These are phyloP conservation scores for Acanthamoeba comandoni DNA, from an alignment of 208 protist species.

Conservation along the genomic window DNA sequence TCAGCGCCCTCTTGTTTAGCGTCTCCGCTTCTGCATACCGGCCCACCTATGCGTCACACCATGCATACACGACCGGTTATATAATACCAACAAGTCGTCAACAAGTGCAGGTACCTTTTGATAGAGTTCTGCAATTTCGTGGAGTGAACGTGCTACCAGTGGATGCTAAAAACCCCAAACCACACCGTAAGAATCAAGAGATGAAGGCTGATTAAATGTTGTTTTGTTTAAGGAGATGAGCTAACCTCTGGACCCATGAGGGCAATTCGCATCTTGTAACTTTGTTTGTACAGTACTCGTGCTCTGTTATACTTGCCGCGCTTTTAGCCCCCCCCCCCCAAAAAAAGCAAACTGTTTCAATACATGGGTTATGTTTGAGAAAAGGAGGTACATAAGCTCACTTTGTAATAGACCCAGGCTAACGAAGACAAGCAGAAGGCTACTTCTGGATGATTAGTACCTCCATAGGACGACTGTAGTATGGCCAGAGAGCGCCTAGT, in stretches of 20 bases:
- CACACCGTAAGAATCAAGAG: neutral
- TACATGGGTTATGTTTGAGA: neutral
- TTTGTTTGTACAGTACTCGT: constrained; percentile 69
- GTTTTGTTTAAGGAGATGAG: neutral
- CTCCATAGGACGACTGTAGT: constrained; percentile 61
- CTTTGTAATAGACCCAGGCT: constrained; percentile 74
- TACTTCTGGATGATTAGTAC: constrained; percentile 60
- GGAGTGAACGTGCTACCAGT: constrained; percentile 67
- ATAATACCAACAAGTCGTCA: neutral
- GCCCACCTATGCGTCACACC: constrained; percentile 34
- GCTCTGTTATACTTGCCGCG: constrained; percentile 68
- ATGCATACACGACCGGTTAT: neutral
- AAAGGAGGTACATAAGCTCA: neutral
- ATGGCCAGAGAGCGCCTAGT: constrained; percentile 60
- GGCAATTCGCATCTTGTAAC: constrained; percentile 67
- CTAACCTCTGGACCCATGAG: constrained; percentile 42
- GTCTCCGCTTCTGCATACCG: constrained; percentile 70
- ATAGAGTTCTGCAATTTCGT: constrained; percentile 72
- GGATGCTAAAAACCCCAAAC: constrained; percentile 68
- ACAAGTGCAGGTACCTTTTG: constrained; percentile 27
- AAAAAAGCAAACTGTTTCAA: neutral
- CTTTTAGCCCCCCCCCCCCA: neutral
- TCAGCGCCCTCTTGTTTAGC: constrained; percentile 67
- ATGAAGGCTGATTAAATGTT: neutral
- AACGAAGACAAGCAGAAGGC: constrained; percentile 35